phyloP scores from a whole-genome alignment of 495 filamentous ascomycete species.

The Aspergillus bertholletiae region DNA sequence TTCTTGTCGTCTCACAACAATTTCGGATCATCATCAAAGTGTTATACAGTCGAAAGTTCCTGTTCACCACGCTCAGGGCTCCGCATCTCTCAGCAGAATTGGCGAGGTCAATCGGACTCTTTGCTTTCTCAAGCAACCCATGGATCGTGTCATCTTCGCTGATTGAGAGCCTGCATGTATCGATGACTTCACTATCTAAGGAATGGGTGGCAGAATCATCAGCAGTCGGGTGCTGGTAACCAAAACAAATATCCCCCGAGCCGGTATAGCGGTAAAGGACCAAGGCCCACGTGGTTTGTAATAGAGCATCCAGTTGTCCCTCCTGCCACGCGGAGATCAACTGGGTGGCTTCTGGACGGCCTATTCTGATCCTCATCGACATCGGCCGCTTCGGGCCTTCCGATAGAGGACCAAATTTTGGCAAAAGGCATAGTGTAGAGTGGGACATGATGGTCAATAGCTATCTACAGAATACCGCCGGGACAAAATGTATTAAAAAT shows the following conservation, averaged over 20 bases:
- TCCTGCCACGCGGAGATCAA: conserved; percentile 35
- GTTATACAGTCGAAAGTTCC: conserved; percentile 31
- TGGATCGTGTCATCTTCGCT: conserved; percentile 31
- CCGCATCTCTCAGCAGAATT: conserved; percentile 7
- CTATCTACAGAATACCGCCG: background rate
- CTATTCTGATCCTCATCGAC: conserved; percentile 34
- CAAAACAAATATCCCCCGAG: conserved; percentile 54
- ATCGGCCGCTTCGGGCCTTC: conserved; percentile 33
- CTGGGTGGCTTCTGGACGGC: conserved; percentile 26
- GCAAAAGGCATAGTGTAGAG: conserved; percentile 35
- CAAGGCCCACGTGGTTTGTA: conserved; percentile 54
- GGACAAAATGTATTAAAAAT: background rate
- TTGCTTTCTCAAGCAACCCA: conserved; percentile 30
- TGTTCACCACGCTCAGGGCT: conserved; percentile 5
- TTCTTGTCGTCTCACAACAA: conserved; percentile 20
- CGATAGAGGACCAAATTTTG: conserved; percentile 29
- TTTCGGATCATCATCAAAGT: conserved; percentile 39
- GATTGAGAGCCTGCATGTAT: conserved; percentile 24
- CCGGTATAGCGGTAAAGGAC: conserved; percentile 52
- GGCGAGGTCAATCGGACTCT: conserved; percentile 5
- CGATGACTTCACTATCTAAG: conserved; percentile 14
- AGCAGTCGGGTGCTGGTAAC: conserved; percentile 41
- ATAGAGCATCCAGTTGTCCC: conserved; percentile 24
- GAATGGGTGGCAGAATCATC: too few relatives aligned
- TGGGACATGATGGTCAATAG: conserved; percentile 29